Evolutionary conservation across 2,329 filamentous ascomycete species (phyloP).

Genomic region (Alternaria viburni): DNA sequence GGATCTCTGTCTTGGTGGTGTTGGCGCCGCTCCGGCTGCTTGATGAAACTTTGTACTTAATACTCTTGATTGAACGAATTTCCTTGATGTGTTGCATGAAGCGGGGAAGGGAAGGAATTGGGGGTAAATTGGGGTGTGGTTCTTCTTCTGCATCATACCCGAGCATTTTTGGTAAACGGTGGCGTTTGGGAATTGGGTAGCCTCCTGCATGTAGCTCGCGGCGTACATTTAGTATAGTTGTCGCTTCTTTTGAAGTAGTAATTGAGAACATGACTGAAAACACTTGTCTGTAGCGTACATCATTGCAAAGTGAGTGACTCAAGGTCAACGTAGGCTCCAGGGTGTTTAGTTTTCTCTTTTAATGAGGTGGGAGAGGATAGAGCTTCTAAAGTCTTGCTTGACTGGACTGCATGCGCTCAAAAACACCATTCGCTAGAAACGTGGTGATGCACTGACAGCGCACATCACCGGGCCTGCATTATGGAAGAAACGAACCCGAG

Average conservation of each 20-base stretch:
- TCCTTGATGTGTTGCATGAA: neutral
- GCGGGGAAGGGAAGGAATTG: neutral
- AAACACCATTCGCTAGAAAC: neutral
- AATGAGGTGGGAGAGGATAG: neutral
- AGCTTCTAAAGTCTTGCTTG: neutral
- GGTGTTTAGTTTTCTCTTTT: rapidly evolving
- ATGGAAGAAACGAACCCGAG: neutral
- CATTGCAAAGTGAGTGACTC: no score
- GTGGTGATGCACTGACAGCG: neutral
- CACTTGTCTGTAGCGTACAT: neutral
- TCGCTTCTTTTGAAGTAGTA: neutral
- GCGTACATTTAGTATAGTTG: neutral
- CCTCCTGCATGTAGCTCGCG: neutral
- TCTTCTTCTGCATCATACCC: conserved; percentile 3
- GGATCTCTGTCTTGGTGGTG: neutral
- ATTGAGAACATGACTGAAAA: neutral
- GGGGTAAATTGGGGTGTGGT: neutral
- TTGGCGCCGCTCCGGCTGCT: neutral
- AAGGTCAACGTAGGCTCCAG: neutral
- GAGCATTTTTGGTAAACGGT: neutral
- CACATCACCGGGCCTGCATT: neutral
- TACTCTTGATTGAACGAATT: neutral
- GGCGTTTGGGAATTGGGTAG: neutral
- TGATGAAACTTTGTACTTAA: neutral
- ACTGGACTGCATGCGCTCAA: neutral